Base-by-base conservation (phyloP, 106 monocot genomes). In the Allium cepa region DNA sequence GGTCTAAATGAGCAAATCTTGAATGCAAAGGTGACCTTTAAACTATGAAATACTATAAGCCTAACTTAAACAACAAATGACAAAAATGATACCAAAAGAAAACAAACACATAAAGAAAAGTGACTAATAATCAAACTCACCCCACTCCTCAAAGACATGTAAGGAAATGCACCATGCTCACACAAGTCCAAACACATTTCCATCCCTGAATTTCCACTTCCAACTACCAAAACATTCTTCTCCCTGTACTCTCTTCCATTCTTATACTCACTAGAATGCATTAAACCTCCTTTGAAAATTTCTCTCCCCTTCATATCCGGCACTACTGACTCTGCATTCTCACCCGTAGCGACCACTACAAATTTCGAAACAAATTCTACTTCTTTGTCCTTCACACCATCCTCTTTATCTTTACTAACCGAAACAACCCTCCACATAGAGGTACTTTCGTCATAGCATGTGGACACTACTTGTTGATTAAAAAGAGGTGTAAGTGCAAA, bases 331-430 rank as follows among this genome's bases (percentile, higher is more conserved):
- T 91, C 88, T 8, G 91, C 88, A 77, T 95, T 95, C 79, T 95
- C 94, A 8, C 94, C 94, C 11, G 94, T 95, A 13, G 94, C 94
- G 48, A 85, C 94, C 17, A 95, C 79, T 63, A 95, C 63, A 90
- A 90, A 95, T 66, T 75, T 66, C 75, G 76, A 76, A 47, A 70
- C 50, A 8, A 80, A 68, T 57, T 87, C 84, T 4, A 56, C 76
- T 11, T 53, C 64, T 10, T 47, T 46, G 17, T 18, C 17, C 11
- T 47, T 51, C 58, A 22, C 65, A 8, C 2, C 45, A 0, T 7
- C n/a, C 36, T 36, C 36, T 11, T 50, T 12, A 13, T 46, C 75
- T 10, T 26, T 67, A 36, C 36, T 36, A 49, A 28, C 50, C 7
- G 57, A 62, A 62, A 8, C 8, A 9, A 91, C 91, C 16, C 73